These are phyloP conservation scores for Vachellia collinsii DNA, from an alignment of 306 rosid genomes.

Conservation along the genomic window DNA sequence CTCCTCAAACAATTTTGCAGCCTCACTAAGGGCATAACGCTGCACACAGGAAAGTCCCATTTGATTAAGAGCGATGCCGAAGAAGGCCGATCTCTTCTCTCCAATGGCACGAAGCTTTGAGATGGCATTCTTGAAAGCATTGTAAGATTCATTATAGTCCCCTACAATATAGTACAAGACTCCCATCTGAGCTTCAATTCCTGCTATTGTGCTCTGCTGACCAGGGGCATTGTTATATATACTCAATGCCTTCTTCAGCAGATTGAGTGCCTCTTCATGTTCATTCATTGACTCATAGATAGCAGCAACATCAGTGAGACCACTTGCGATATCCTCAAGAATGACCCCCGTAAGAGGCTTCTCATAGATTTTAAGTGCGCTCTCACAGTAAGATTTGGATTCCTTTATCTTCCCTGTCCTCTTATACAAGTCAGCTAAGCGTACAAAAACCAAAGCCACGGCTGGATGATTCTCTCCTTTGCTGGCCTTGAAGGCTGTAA, in stretches of 20 bases:
- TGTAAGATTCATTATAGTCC: slow-evolving; percentile 77
- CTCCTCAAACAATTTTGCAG: slow-evolving; percentile 81
- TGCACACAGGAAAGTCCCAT: slow-evolving; percentile 96
- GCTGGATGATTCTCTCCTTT: slow-evolving; percentile 97
- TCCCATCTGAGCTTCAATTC: slow-evolving; percentile 98
- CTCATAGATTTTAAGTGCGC: slow-evolving; percentile 83
- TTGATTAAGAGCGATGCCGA: slow-evolving; percentile 93
- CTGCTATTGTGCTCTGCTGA: slow-evolving; percentile 84
- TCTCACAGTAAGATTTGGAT: slow-evolving; percentile 88
- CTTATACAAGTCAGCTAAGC: slow-evolving; percentile 85
- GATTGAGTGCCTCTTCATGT: slow-evolving; percentile 76
- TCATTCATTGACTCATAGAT: slow-evolving; percentile 90
- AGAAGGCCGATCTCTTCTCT: slow-evolving; percentile 90
- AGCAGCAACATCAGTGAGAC: slow-evolving; percentile 76
- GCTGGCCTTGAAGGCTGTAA: slow-evolving; percentile 72
- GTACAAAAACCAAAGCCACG: slow-evolving; percentile 74
- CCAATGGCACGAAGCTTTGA: slow-evolving; percentile 82
- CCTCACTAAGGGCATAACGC: slow-evolving; percentile 69
- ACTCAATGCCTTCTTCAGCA: slow-evolving; percentile 71
- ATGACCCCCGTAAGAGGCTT: slow-evolving; percentile 75
- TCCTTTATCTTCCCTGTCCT: slow-evolving; percentile 81
- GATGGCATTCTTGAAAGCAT: slow-evolving; percentile 66
- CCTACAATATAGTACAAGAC: slow-evolving; percentile 85
- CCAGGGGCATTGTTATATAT: slow-evolving; percentile 83
- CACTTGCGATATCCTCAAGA: slow-evolving; percentile 91